phyloP scores from a whole-genome alignment of 116 monocot species.

The Phalaenopsis hybrid region DNA sequence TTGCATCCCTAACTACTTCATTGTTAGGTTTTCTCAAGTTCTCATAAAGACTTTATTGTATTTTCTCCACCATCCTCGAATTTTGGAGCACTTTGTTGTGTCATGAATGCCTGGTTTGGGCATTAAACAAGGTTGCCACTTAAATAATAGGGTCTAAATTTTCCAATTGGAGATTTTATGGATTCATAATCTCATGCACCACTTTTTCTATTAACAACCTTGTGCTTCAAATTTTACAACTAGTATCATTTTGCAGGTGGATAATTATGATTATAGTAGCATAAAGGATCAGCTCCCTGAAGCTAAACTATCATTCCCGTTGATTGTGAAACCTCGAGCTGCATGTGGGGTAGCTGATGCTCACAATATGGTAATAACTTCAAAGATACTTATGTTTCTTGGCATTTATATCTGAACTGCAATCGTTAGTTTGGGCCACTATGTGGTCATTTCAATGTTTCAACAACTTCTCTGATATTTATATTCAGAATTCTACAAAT shows the following conservation, averaged over 20 bases:
- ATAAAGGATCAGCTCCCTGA: conserved; percentile 40
- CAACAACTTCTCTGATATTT: background rate
- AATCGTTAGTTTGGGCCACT: background rate
- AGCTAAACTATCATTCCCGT: conserved; percentile 71
- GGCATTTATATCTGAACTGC: conserved; percentile 3
- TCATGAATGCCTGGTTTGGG: no score
- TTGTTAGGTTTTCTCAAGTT: no score
- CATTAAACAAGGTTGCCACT: no score
- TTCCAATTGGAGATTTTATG: background rate
- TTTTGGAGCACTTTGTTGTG: no score
- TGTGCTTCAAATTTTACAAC: background rate
- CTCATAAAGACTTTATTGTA: no score
- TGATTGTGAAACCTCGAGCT: conserved; percentile 90
- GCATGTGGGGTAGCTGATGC: conserved; percentile 93
- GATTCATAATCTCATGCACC: background rate
- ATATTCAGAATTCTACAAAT: background rate
- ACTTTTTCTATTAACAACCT: background rate
- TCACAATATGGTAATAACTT: conserved; percentile 74
- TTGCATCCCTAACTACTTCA: no score
- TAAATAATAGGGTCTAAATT: no score
- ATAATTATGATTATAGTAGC: conserved; percentile 37
- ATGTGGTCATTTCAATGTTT: background rate
- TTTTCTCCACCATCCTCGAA: no score
- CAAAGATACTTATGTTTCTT: background rate
- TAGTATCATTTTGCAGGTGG: conserved; percentile 45